Base-by-base conservation (phyloP, 2,329 filamentous ascomycete species). In the Trichothecium sympodiale region DNA sequence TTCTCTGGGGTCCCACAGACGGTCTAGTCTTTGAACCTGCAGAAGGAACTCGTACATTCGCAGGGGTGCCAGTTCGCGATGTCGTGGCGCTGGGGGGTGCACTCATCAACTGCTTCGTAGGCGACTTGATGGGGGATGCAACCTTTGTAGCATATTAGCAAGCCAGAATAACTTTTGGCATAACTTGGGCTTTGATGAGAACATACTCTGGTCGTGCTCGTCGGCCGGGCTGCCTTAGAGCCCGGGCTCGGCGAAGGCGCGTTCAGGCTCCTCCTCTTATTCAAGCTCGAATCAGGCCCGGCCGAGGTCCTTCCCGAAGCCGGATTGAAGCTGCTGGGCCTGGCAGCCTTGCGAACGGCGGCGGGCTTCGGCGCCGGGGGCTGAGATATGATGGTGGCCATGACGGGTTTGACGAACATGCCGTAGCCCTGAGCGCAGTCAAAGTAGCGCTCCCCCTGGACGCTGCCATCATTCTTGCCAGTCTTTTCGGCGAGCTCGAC, bases 401-500 rank as follows among this genome's bases (percentile, higher is more conserved):
- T 80, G 36, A 72, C 63, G 20, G 85, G 79, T 43, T 84, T 75
- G 37, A 95, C 74, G 51, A 98, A 96, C 76, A 98, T 91, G 52
- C 78, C 78, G 44, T 67, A 67, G 29, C 67, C 85, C 75, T 72
- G 80, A 59, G 54, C 71, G 60, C 89, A 96, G 34, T 88, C 77
- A 49, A 94, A 96, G 55, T 96, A 96, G 15, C 85, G 70, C 53
- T 85, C 74, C 42, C 86, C 88, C 56, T 89, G 76, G 32, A 96
- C 85, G 37, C 83, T 81, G 44, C 89, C 89, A 68, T 96, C 86
- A 50, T 96, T 96, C 65, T 96, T 96, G 23, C 91, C 89, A 15
- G 72, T 75, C 36, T 79, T 67, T 32, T 85, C 81, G 35, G 86
- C 77, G 38, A 96, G 74, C 64, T 94, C 88, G 40, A 96, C 74